Evolutionary conservation across 2,329 filamentous ascomycete species (phyloP), one percentile per base, ranked within the genome.

Genomic region (Hirsutella thompsonii): DNA sequence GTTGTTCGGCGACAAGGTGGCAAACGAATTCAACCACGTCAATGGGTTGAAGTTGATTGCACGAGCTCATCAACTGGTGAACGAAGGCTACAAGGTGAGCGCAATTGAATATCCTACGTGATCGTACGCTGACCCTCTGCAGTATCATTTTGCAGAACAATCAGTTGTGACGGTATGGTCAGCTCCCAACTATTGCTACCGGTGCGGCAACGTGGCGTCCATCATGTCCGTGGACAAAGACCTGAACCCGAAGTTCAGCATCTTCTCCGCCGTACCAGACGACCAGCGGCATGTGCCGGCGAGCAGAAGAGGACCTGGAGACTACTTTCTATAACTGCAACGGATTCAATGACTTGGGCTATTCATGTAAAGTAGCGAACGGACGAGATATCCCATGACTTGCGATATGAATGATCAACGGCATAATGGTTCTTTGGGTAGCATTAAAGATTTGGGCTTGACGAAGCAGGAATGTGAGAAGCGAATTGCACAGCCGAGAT

Each of bases 161-260:
- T 93, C 93, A 11, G 89, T 95, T 34, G 89, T 94, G 16, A 98
- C 92, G 0, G 92, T 98, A 19, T 98, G 92, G 92, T 95, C 88
- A 44, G 92, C 92, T 3, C 92, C 92, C 4, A 98, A 93, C 59
- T 92, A 92, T 62, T 93, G 86, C 60, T 94, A 94, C 60, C 76
- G 89, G 41, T 98, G 92, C 61, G 92, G 92, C 30, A 98, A 98
- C 55, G 79, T 96, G 58, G 92, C 92, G 8, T 95, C 89, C 57
- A 94, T 95, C 58, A 94, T 94, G 81, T 88, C 88, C 40, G 79
- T 95, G 21, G 80, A 83, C 49, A 82, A 83, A 54, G 83, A 92
- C 54, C 70, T 95, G 40, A 80, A 87, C 45, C 88, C 90, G 26
- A 86, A 84, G 54, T 98, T 98, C 67, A 92, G 82, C 60, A 92